These are phyloP conservation scores for Zangia roseola DNA, from an alignment of 768 basidiomycete species.

Conservation along the genomic window DNA sequence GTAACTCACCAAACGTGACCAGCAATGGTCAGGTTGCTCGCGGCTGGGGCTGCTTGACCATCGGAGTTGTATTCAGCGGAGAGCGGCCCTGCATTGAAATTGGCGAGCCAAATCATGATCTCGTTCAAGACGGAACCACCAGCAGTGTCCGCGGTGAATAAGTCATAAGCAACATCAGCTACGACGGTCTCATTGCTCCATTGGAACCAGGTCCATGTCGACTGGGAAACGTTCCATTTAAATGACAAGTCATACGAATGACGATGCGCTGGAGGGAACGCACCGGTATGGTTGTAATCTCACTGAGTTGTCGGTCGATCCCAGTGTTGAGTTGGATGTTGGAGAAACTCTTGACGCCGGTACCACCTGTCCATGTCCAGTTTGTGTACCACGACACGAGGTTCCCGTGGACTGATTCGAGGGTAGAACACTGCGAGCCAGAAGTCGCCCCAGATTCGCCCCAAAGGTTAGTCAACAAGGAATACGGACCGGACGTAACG, in stretches of 20 bases:
- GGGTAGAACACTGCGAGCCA: slow-evolving; percentile 50
- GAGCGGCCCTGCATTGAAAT: slow-evolving; percentile 57
- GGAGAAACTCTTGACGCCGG: slow-evolving; percentile 59
- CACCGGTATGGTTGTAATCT: slow-evolving; percentile 57
- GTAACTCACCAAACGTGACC: slow-evolving; percentile 47
- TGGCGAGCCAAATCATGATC: slow-evolving; percentile 69
- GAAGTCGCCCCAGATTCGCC: slow-evolving; percentile 38
- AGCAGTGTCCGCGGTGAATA: slow-evolving; percentile 55
- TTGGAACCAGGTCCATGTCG: slow-evolving; percentile 59
- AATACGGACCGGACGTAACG: slow-evolving; percentile 45
- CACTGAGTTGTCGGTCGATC: slow-evolving; percentile 53
- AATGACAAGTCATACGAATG: background rate
- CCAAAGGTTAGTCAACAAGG: slow-evolving; percentile 51
- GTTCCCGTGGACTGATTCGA: slow-evolving; percentile 42
- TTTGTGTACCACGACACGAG: slow-evolving; percentile 50
- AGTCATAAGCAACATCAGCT: slow-evolving; percentile 58
- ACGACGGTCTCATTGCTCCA: slow-evolving; percentile 40
- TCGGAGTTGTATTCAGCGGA: slow-evolving; percentile 45
- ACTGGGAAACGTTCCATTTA: slow-evolving; percentile 28
- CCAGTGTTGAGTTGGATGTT: slow-evolving; percentile 52
- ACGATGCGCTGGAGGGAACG: slow-evolving; percentile 11
- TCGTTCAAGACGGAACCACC: slow-evolving; percentile 46
- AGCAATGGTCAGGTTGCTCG: slow-evolving; percentile 40
- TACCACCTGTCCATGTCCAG: slow-evolving; percentile 55
- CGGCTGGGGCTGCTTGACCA: slow-evolving; percentile 49